These are phyloP conservation scores for Hypoxylon sp. DNA, from an alignment of 2,329 filamentous ascomycete species.

Conservation along the genomic window DNA sequence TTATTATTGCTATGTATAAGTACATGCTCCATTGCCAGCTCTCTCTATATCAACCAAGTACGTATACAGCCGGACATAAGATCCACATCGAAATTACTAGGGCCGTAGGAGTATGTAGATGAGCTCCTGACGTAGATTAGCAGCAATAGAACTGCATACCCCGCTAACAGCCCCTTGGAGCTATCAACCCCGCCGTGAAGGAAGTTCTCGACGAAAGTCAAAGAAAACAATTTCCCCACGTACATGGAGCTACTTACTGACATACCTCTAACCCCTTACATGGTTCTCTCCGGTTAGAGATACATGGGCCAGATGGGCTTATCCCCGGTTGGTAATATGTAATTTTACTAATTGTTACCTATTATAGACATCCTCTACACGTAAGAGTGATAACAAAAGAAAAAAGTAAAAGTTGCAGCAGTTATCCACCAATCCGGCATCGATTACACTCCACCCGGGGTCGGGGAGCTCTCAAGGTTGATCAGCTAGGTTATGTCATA, in stretches of 20 bases:
- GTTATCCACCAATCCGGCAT: slow-evolving; percentile 25
- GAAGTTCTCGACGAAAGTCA: slow-evolving; percentile 25
- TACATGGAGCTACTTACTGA: background rate
- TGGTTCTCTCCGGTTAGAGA: background rate
- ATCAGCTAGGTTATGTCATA: slow-evolving; percentile 42
- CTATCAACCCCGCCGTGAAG: slow-evolving; percentile 38
- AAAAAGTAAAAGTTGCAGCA: slow-evolving; percentile 27
- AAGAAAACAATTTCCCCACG: slow-evolving; percentile 15
- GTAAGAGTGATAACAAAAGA: slow-evolving; percentile 39
- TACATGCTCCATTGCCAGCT: background rate
- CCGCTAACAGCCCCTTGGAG: slow-evolving; percentile 36
- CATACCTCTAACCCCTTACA: background rate
- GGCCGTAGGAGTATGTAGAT: slow-evolving; percentile 29
- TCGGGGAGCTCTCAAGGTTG: slow-evolving; percentile 21
- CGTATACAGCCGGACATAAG: background rate
- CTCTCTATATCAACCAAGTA: background rate
- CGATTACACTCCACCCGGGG: slow-evolving; percentile 6
- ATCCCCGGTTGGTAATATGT: slow-evolving; percentile 14
- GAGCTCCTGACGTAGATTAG: slow-evolving; percentile 41
- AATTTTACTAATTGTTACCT: slow-evolving; percentile 12
- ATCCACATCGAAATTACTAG: slow-evolving; percentile 15
- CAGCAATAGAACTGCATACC: slow-evolving; percentile 30
- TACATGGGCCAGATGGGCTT: slow-evolving; percentile 8
- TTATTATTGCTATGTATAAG: slow-evolving; percentile 10
- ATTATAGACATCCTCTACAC: slow-evolving; percentile 15